Conservation (phyloP, 257 asterid genomes). For the Solanum tacnaense region DNA sequence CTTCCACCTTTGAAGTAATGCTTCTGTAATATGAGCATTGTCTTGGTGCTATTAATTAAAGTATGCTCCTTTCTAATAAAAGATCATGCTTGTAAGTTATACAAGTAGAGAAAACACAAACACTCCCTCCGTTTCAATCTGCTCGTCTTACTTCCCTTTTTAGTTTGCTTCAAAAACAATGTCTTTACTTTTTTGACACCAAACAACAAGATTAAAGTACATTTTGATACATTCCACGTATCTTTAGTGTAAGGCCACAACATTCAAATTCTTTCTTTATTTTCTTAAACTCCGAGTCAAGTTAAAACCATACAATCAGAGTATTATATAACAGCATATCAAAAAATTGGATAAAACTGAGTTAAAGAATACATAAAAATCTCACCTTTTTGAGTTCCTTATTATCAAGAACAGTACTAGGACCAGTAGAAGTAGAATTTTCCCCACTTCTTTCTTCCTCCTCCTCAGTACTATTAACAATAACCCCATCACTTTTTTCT, state of each 20-base stretch:
- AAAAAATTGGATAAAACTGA: neutral
- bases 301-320: neutral
- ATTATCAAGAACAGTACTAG: conserved; percentile 27
- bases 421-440: conserved; percentile 18
- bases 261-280: neutral
- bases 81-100: neutral
- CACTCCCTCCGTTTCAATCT: neutral
- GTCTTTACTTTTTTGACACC: neutral
- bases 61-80: neutral
- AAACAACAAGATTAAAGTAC: neutral
- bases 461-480: neutral
- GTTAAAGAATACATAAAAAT: neutral
- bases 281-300: neutral
- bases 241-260: neutral
- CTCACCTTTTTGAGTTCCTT: conserved; percentile 72
- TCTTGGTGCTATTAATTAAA: neutral
- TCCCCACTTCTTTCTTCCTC: conserved; percentile 10
- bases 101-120: neutral
- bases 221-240: neutral
- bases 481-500: neutral
- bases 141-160: neutral
- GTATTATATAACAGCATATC: neutral
- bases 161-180: neutral
- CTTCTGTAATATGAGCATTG: neutral
- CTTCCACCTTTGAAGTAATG: neutral